These are phyloP conservation scores for Ceriops zippeliana DNA, from an alignment of 345 rosid species.

Conservation along the genomic window DNA sequence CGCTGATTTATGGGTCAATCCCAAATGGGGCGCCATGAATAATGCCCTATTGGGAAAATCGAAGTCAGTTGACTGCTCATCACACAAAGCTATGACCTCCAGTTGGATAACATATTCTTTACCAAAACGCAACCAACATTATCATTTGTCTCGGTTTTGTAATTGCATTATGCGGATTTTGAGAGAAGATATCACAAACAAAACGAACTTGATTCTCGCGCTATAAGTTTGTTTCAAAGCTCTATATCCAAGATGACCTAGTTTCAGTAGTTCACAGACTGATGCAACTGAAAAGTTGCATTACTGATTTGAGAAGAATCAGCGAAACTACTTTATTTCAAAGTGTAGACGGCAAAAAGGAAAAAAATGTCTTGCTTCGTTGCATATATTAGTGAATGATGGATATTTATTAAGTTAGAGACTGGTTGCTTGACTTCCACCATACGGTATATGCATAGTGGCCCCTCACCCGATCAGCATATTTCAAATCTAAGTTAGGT, in stretches of 20 bases:
- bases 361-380: too few relatives aligned
- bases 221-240: background rate
- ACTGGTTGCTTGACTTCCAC: background rate
- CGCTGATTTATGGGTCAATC: background rate
- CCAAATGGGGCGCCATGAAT: slow-evolving; percentile 5
- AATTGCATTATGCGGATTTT: too few relatives aligned
- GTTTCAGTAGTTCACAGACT: too few relatives aligned
- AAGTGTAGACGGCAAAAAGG: too few relatives aligned
- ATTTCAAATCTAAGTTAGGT: slow-evolving; percentile 8
- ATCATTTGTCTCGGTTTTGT: background rate
- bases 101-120: slow-evolving; percentile 3
- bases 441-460: background rate
- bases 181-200: background rate
- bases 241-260: too few relatives aligned
- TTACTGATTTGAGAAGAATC: too few relatives aligned
- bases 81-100: slow-evolving; percentile 1
- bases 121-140: background rate
- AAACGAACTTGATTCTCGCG: background rate
- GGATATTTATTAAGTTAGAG: background rate
- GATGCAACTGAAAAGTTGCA: too few relatives aligned
- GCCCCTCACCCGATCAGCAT: background rate
- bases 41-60: slow-evolving; percentile 1
- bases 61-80: slow-evolving; percentile 2
- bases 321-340: too few relatives aligned
- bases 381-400: too few relatives aligned